These are phyloP conservation scores for Laburnicola sp. DNA, from an alignment of 2,329 filamentous ascomycete species.

Conservation along the genomic window DNA sequence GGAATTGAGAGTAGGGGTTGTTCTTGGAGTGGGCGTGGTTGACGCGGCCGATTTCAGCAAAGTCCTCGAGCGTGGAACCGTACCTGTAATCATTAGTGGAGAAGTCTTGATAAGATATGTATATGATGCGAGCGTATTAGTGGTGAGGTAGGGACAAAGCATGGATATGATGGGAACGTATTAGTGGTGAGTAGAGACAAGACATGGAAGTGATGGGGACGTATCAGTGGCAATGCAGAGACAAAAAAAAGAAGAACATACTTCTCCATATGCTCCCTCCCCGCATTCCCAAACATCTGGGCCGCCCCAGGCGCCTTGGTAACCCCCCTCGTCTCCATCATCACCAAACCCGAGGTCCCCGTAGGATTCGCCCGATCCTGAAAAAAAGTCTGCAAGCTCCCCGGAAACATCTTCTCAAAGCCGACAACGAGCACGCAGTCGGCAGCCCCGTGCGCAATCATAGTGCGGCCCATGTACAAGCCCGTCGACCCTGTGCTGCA, in stretches of 20 bases:
- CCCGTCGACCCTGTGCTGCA: conserved; percentile 95
- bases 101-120: not conserved
- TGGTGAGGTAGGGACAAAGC: no score
- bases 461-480: conserved; percentile 77
- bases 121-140: no score
- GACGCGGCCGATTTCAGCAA: conserved; percentile 89
- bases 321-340: conserved; percentile 78
- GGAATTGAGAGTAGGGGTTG: conserved; percentile 98
- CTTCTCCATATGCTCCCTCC: conserved; percentile 93
- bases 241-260: conserved; percentile 45
- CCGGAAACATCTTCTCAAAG: conserved; percentile 97
- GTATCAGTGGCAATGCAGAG: not conserved
- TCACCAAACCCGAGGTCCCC: conserved; percentile 72
- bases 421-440: conserved; percentile 91
- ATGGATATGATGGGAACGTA: no score
- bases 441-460: conserved; percentile 77
- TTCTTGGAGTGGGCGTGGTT: conserved; percentile 90
- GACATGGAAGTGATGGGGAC: no score
- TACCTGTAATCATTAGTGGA: conserved; percentile 56
- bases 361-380: conserved; percentile 82
- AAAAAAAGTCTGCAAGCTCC: conserved; percentile 81
- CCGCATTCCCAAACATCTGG: conserved; percentile 95
- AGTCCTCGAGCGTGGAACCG: conserved; percentile 81
- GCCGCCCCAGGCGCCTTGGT: conserved; percentile 83
- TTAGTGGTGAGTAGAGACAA: not conserved